Evolutionary conservation across 1,139 yeast species (phyloP).

Genomic region (Lodderomyces beijingensis): DNA sequence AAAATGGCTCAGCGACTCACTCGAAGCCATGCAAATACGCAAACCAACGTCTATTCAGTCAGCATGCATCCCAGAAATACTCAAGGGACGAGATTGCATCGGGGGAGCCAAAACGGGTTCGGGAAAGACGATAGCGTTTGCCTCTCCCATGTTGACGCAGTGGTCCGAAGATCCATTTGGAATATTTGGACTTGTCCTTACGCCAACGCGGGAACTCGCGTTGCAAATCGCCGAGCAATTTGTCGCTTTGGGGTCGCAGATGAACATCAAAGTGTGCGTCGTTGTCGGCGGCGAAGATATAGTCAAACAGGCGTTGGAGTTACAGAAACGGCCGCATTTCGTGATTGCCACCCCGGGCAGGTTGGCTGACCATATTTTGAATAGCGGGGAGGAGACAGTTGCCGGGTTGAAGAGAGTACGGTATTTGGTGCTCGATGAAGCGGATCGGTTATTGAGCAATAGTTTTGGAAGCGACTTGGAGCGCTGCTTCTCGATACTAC

Average conservation of each 20-base stretch:
- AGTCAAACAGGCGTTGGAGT: conserved; percentile 75
- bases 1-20: conserved; percentile 81
- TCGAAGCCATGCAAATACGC: conserved; percentile 74
- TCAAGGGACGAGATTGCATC: conserved; percentile 83
- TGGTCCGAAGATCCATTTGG: conserved; percentile 98
- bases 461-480: conserved; percentile 79
- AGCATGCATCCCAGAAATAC: conserved; percentile 84
- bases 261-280: conserved; percentile 76
- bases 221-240: conserved; percentile 96
- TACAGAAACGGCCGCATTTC: conserved; percentile 85
- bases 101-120: conserved; percentile 99
- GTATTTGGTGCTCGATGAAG: conserved; percentile 90
- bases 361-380: conserved; percentile 84
- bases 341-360: conserved; percentile 98
- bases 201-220: conserved; percentile 96
- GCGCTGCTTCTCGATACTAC: conserved; percentile 67
- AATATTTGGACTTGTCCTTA: conserved; percentile 78
- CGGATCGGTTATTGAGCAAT: conserved; percentile 82
- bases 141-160: conserved; percentile 87
- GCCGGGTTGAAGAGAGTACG: conserved; percentile 73
- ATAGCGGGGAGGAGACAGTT: conserved; percentile 86
- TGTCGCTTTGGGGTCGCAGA: conserved; percentile 83
- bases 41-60: conserved; percentile 84
- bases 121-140: conserved; percentile 97
- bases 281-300: conserved; percentile 96